phyloP scores from a whole-genome alignment of 306 rosid genomes.

The Myrica gale region DNA sequence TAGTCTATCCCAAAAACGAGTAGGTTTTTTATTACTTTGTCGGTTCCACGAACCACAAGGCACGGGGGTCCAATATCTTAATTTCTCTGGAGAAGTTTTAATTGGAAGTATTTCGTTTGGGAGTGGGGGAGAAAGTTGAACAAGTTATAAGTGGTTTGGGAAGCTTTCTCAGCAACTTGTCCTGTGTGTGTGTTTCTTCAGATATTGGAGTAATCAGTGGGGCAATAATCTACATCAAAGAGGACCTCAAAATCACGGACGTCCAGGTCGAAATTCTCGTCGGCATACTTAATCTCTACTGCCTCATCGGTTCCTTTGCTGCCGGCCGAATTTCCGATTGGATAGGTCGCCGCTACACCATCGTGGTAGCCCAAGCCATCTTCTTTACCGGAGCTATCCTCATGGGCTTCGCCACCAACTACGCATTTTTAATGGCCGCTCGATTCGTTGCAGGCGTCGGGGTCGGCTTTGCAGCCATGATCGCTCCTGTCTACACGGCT shows the following conservation, averaged over 20 bases:
- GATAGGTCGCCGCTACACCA: constrained; percentile 90
- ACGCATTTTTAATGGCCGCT: constrained; percentile 71
- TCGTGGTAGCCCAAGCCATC: constrained; percentile 37
- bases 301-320: constrained; percentile 57
- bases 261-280: constrained; percentile 49
- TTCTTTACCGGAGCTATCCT: constrained; percentile 71
- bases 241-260: constrained; percentile 52
- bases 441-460: constrained; percentile 83
- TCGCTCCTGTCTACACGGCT: constrained; percentile 82
- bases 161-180: background rate
- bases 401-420: constrained; percentile 87
- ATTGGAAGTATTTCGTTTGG: too few species aligned
- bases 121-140: too few species aligned
- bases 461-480: constrained; percentile 73
- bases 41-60: too few species aligned
- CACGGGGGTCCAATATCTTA: too few species aligned
- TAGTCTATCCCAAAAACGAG: too few species aligned
- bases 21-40: too few species aligned
- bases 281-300: constrained; percentile 75
- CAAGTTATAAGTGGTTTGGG: too few species aligned
- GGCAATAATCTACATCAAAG: constrained; percentile 53
- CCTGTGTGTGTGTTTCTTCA: constrained; percentile 24
- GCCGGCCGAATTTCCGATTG: constrained; percentile 90
- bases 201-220: constrained; percentile 98
- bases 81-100: too few species aligned